Percentiles rank a stretch among this genome's conserved stretches.
These are phyloP conservation scores for Hirsutella thompsonii DNA, from an alignment of 2,329 filamentous ascomycete genomes.

Conservation along the genomic window DNA sequence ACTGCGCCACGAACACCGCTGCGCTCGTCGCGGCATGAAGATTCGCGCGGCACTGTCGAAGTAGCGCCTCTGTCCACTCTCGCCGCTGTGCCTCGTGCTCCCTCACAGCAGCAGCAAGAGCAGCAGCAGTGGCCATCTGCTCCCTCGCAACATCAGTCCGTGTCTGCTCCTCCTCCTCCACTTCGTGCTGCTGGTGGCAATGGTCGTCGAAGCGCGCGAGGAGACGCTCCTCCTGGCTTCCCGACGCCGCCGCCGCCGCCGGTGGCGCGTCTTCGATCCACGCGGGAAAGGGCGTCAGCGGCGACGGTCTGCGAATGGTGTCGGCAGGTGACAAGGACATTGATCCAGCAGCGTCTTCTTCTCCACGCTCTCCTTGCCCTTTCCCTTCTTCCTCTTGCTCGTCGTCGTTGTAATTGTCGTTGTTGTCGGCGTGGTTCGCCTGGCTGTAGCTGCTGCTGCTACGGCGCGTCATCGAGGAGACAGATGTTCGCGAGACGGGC, in stretches of 20 bases:
- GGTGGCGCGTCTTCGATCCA: constrained; percentile 8
- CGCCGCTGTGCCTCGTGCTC: too few species aligned
- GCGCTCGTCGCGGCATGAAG: neutral
- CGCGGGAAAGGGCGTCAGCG: constrained; percentile 15
- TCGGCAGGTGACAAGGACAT: constrained; percentile 3
- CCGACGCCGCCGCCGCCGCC: neutral
- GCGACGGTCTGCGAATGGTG: constrained; percentile 5
- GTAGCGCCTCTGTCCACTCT: too few species aligned
- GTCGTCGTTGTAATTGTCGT: too few species aligned
- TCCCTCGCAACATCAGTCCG: too few species aligned
- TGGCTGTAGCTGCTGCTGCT: too few species aligned
- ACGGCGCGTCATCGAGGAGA: too few species aligned
- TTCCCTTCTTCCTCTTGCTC: neutral
- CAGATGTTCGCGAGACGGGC: neutral
- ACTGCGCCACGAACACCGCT: constrained; percentile 1
- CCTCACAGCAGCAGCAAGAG: too few species aligned
- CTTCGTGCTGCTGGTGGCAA: neutral
- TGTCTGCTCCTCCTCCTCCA: neutral
- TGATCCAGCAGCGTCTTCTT: too few species aligned
- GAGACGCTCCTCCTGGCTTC: neutral
- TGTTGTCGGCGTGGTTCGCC: too few species aligned
- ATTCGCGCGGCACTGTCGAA: neutral
- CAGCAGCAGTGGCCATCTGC: too few species aligned
- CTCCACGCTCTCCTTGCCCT: too few species aligned
- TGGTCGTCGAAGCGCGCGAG: too few species aligned